Evolutionary conservation across 148 eudicot species (phyloP).

Genomic region (Nepenthes gracilis): DNA sequence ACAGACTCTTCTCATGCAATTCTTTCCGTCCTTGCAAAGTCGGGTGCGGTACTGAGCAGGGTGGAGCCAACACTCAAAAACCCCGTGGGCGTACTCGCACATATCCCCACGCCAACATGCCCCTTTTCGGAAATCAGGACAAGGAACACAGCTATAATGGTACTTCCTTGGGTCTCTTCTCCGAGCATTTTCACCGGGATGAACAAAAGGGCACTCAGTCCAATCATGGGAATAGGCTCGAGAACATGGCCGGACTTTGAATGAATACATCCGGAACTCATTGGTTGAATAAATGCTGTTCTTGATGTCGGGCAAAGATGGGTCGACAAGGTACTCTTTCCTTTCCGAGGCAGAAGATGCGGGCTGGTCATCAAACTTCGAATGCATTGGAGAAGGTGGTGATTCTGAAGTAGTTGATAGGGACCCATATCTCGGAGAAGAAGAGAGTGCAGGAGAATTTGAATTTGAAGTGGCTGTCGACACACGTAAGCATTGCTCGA

Average conservation of each 20-base stretch:
- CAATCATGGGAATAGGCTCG: constrained; percentile 87
- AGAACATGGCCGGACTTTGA: constrained; percentile 74
- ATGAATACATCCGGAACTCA: constrained; percentile 74
- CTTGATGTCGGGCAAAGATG: constrained; percentile 77
- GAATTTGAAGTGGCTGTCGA: constrained; percentile 19
- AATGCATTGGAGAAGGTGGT: constrained; percentile 31
- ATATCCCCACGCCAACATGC: constrained; percentile 64
- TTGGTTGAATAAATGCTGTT: constrained; percentile 63
- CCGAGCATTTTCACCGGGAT: constrained; percentile 82
- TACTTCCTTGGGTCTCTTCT: constrained; percentile 73
- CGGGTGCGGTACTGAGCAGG: constrained; percentile 81
- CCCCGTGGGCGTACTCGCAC: constrained; percentile 88
- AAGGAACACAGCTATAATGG: constrained; percentile 84
- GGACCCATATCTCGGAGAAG: constrained; percentile 35
- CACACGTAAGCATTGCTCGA: constrained; percentile 19
- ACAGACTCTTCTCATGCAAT: constrained; percentile 64
- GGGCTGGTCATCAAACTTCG: constrained; percentile 21
- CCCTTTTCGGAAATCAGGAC: constrained; percentile 80
- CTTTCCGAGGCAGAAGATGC: constrained; percentile 23
- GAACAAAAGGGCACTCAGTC: constrained; percentile 90
- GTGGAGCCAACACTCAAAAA: constrained; percentile 81
- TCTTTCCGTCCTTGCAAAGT: constrained; percentile 59
- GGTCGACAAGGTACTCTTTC: constrained; percentile 68
- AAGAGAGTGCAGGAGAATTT: constrained; percentile 32
- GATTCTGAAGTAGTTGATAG: constrained; percentile 33